Evolutionary conservation across 768 basidiomycete genomes (phyloP).

Genomic region (Macrolepiota dolichaula): DNA sequence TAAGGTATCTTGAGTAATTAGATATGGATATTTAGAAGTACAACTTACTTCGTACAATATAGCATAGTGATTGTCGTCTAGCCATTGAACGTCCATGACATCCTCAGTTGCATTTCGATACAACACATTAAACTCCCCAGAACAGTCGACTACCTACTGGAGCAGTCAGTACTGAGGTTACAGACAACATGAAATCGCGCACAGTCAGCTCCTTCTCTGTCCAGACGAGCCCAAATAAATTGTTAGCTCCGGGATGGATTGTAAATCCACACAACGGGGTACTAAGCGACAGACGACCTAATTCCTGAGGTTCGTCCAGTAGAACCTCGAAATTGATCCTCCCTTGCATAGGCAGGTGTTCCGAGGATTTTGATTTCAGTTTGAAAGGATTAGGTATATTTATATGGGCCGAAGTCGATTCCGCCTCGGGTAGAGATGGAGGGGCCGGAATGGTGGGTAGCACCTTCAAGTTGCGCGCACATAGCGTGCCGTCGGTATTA

Average conservation of each 20-base stretch:
- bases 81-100: conserved; percentile 34
- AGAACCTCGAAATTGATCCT: conserved; percentile 13
- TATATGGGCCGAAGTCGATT: conserved; percentile 30
- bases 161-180: background rate
- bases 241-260: conserved; percentile 22
- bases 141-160: conserved; percentile 37
- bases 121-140: conserved; percentile 25
- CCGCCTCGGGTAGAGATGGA: conserved; percentile 18
- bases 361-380: conserved; percentile 46
- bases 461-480: conserved; percentile 37
- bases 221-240: conserved; percentile 44
- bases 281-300: conserved; percentile 20
- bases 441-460: conserved; percentile 9
- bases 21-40: background rate
- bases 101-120: conserved; percentile 21
- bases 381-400: conserved; percentile 67
- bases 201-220: conserved; percentile 39
- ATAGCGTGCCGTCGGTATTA: conserved; percentile 39
- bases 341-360: conserved; percentile 31
- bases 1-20: conserved; percentile 17
- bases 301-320: conserved; percentile 20
- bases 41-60: conserved; percentile 35
- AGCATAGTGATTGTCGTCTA: conserved; percentile 34
- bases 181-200: conserved; percentile 13
- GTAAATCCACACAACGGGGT: conserved; percentile 19